Evolutionary conservation across 306 rosid genomes (phyloP), one percentile per base, ranked within the genome.

Genomic region (Quercus variabilis): DNA sequence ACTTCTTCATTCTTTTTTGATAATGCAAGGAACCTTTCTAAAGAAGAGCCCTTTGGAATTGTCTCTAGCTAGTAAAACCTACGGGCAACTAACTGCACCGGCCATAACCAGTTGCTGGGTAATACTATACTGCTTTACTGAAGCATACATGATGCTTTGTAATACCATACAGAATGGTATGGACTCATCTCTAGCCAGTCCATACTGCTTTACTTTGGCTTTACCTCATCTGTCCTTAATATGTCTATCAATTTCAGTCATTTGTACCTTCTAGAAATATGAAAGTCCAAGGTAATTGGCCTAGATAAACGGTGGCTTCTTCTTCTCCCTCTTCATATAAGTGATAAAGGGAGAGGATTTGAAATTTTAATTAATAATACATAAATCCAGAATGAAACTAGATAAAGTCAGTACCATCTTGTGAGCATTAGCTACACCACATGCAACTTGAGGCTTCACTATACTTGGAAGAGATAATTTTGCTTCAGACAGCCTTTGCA

Each of bases 391-490:
- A 71, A 70, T 81, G 12, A 28, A 73, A 60, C 64, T 41, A 63
- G 57, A 79, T 3, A 63, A 51, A 5, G 21, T 31, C 9, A 58
- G 77, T 85, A 88, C 91, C 99, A 92, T 94, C 79, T 82, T 90
- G 79, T 94, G 99, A 55, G 98, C 93, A 79, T 87, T 87, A 64
- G 92, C 82, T 55, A 91, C 91, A 60, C 99, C 97, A 79, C 99
- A 92, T 76, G 99, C 97, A 89, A 91, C 94, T 84, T 92, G 89
- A n/a, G 99, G 97, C 88, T 95, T 95, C 83, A 91, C 93, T 49
- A 94, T 92, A 68, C 92, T 82, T 6, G 99, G 99, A 81, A 91
- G 90, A 81, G 88, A 77, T 83, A 95, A 65, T 71, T 83, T 86
- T 69, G 97, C 93, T 78, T 83, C 84, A 25, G 87, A 81, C 58